These are phyloP conservation scores for Lachnellula suecica DNA, from an alignment of 2,329 filamentous ascomycete species.

Conservation along the genomic window DNA sequence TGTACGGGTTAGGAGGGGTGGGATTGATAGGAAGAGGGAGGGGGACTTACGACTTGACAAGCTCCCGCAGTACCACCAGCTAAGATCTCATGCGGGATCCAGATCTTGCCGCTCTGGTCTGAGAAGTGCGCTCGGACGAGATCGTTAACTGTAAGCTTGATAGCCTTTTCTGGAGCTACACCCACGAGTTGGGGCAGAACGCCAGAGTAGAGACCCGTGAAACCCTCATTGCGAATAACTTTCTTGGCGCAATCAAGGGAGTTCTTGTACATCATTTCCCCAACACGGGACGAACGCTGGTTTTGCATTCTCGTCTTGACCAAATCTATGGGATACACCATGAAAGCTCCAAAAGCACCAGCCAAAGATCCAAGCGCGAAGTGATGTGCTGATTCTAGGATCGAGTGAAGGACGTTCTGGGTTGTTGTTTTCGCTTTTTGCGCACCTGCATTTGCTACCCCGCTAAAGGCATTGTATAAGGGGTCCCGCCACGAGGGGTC, in stretches of 20 bases:
- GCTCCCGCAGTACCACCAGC: conserved; percentile 87
- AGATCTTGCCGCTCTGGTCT: conserved; percentile 73
- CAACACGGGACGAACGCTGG: conserved; percentile 79
- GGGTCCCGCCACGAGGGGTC: conserved; percentile 85
- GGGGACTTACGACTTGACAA: conserved; percentile 84
- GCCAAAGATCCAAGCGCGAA: conserved; percentile 87
- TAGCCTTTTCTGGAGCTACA: conserved; percentile 98
- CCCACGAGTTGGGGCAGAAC: conserved; percentile 93
- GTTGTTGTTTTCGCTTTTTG: conserved; percentile 55
- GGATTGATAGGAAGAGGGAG: background rate
- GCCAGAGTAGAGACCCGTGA: conserved; percentile 88
- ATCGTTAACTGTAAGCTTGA: conserved; percentile 98
- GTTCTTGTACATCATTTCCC: conserved; percentile 93
- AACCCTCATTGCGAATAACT: conserved; percentile 88
- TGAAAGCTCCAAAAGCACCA: conserved; percentile 96
- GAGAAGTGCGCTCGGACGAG: conserved; percentile 76
- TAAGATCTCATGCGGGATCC: conserved; percentile 69
- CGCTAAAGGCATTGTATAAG: conserved; percentile 34
- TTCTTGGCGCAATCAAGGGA: conserved; percentile 94
- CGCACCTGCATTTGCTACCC: conserved; percentile 36
- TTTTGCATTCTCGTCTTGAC: conserved; percentile 99
- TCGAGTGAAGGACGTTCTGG: conserved; percentile 57
- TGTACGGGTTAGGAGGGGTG: conserved; percentile 35
- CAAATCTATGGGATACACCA: conserved; percentile 98
- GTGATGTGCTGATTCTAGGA: conserved; percentile 82